A percentile compares a stretch with the other conserved stretches of the same genome.
These are phyloP conservation scores for Beauveria rudraprayagi DNA, from an alignment of 2,329 filamentous ascomycete genomes.

Conservation along the genomic window DNA sequence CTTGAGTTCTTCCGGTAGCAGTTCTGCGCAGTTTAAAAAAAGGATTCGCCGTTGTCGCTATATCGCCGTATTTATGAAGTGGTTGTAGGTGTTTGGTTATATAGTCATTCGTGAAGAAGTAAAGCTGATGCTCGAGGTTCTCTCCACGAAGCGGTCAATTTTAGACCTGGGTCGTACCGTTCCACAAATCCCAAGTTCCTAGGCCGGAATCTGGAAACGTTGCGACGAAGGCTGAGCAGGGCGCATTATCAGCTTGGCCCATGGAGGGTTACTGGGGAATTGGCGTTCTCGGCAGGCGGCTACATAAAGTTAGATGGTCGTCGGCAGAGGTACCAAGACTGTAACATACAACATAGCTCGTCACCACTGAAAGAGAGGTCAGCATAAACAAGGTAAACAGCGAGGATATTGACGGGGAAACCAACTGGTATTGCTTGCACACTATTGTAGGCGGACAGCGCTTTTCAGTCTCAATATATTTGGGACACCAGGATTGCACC, in stretches of 20 bases:
- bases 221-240: slow-evolving; percentile 20
- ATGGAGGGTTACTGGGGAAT: slow-evolving; percentile 30
- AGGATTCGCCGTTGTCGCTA: background rate
- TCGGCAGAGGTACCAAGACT: slow-evolving; percentile 7
- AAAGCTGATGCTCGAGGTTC: slow-evolving; percentile 3
- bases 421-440: slow-evolving; percentile 38
- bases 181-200: slow-evolving; percentile 6
- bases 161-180: background rate
- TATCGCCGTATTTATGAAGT: background rate
- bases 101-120: slow-evolving; percentile 8
- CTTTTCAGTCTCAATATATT: slow-evolving; percentile 36
- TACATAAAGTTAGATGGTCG: slow-evolving; percentile 17
- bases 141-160: background rate
- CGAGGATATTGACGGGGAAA: slow-evolving; percentile 1
- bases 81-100: background rate
- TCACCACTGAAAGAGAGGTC: slow-evolving; percentile 29
- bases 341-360: slow-evolving; percentile 35
- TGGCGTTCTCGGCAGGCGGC: slow-evolving; percentile 33
- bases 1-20: background rate
- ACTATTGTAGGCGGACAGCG: slow-evolving; percentile 35
- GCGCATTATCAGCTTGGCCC: slow-evolving; percentile 30
- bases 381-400: slow-evolving; percentile 13
- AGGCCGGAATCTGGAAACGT: slow-evolving; percentile 14
- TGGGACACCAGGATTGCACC: slow-evolving; percentile 38
- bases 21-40: background rate